Conservation (phyloP, 441 rosid genomes). For the Gossypium davidsonii region DNA sequence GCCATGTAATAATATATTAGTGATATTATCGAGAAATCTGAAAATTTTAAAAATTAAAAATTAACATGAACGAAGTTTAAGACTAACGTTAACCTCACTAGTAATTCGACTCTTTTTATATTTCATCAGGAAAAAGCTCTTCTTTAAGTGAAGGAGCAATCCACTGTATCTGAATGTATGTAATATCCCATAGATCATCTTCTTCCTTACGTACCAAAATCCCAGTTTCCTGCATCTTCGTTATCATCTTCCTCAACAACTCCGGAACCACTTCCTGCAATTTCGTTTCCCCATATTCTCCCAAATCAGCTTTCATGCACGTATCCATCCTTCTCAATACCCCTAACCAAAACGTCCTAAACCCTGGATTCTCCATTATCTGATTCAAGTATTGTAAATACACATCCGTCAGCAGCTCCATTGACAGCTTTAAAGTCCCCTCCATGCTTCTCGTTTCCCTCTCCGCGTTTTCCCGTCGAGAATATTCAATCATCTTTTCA, state of each 20-base stretch:
- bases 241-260: constrained; percentile 51
- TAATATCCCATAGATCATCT: constrained; percentile 75
- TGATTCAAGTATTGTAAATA: constrained; percentile 42
- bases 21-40: too few relatives aligned
- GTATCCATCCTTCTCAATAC: constrained; percentile 88
- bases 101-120: not conserved
- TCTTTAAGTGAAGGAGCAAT: constrained; percentile 78
- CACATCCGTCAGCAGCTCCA: constrained; percentile 57
- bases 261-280: constrained; percentile 55
- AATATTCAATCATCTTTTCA: constrained; percentile 74
- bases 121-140: constrained; percentile 64
- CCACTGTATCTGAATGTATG: constrained; percentile 89
- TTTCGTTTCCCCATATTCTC: constrained; percentile 49
- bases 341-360: constrained; percentile 85
- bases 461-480: constrained; percentile 66
- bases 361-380: constrained; percentile 45
- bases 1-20: too few relatives aligned
- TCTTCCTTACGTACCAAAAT: constrained; percentile 53
- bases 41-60: too few relatives aligned
- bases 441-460: constrained; percentile 85
- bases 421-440: constrained; percentile 55
- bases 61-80: not conserved
- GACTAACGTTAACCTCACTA: not conserved
- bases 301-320: constrained; percentile 80
- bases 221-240: constrained; percentile 55